Conservation (phyloP, 2,329 filamentous ascomycete species). For the Fusarium protoensiforme region DNA sequence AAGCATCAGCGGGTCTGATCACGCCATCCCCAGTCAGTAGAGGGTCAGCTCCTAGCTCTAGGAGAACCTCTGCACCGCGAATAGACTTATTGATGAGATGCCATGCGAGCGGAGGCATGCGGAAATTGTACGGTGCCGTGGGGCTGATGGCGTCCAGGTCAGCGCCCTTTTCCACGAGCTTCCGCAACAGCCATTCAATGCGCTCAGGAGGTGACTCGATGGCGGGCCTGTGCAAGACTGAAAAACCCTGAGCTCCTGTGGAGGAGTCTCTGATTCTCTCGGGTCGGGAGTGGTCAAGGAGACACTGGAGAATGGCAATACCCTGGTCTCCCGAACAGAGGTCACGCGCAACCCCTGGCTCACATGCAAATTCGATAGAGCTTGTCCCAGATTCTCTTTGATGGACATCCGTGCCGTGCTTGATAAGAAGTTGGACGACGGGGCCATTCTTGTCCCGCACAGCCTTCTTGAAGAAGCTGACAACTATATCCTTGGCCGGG, state of each 20-base stretch:
- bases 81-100: not conserved
- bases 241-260: no score
- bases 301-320: not conserved
- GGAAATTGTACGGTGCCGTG: rapidly evolving
- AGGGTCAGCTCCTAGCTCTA: not conserved
- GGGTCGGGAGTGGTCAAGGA: not conserved
- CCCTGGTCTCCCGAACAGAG: not conserved
- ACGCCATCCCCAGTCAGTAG: not conserved
- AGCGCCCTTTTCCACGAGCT: not conserved
- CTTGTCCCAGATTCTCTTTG: not conserved
- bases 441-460: not conserved
- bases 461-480: not conserved
- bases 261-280: not conserved
- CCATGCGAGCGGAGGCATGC: not conserved
- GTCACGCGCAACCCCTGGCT: not conserved
- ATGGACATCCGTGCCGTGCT: not conserved
- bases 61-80: not conserved
- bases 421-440: not conserved
- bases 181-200: not conserved
- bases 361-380: not conserved
- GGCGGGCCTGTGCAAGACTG: not conserved
- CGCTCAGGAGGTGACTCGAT: not conserved
- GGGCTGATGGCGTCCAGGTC: not conserved
- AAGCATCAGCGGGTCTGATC: not conserved
- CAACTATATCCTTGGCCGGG: not conserved